Evolutionary conservation across 108 stramenopile genomes (phyloP), one percentile per base, ranked within the genome.

Genomic region (Nitzschia sp.): DNA sequence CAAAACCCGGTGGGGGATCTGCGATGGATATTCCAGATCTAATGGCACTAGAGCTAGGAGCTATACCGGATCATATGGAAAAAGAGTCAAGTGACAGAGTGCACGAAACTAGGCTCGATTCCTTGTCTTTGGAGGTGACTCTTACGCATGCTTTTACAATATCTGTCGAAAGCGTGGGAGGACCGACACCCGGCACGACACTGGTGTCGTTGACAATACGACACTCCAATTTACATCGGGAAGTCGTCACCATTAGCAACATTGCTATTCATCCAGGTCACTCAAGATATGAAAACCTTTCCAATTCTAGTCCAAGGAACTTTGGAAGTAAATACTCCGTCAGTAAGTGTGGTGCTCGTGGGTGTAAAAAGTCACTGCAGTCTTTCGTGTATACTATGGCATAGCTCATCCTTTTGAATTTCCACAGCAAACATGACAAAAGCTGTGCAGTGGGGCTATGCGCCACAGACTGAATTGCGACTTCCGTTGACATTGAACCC

Each of bases 221-320:
- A 27, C 92, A 94, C 63, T 82, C 88, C 27, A 91, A 78, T 52
- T 67, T 78, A 9, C 89, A 94, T 63, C 45, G 62, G 8, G 84
- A 89, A 45, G 44, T 75, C 27, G 88, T 91, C 9, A 80, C 82
- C 0, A 80, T 94, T 15, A 87, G 86, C 31, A 87, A 89, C 16
- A 83, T 94, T 56, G 82, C 88, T n/a, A 63, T 94, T 38, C 92
- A 94, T 79, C 88, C 92, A 3, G 87, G 87, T 32, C 88, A 89
- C 73, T 89, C 89, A 29, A 21, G 63, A 52, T 53, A 61, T 21
- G 55, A 71, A 41, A 28, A 36, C 19, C 21, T 53, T 28, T 33
- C 47, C 22, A 58, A 30, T 19, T 48, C 13, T 3, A 66, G 48
- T 17, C 38, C 38, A 26, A 34, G 62, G 47, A 81, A 76, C 36